Evolutionary conservation across 352 stramenopile genomes (phyloP), one percentile per base, ranked within the genome.

Genomic region (Globisporangium takayamanum): DNA sequence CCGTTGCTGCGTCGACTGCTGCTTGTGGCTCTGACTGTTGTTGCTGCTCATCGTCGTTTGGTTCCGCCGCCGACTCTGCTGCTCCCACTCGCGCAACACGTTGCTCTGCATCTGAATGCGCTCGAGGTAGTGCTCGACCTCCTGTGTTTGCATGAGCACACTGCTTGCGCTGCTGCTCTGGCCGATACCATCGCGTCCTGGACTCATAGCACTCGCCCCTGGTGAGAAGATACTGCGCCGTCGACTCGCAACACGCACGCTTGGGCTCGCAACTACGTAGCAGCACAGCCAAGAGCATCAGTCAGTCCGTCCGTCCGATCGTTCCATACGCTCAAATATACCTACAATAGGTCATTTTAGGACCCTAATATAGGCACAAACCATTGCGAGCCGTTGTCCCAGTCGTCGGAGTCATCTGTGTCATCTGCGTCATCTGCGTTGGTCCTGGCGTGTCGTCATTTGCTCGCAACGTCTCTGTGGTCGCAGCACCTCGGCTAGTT

Each of bases 61-160:
- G 25, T 16, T 26, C 14, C 53, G 22, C 37, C 60, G 53, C 6
- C 64, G 55, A 59, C 37, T 63, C 28, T 67, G 62, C 28, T 67
- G 62, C 62, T 85, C 76, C 76, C 76, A 85, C 47, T 74, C 68
- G 57, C 60, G 73, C 55, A 85, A 54, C 1, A 64, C 71, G 26
- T 81, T 66, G n/a, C 73, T 64, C 50, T 85, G 76, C 48, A 71
- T 70, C 2, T 70, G 70, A 50, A 85, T 83, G 0, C 76, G 66
- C 45, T 77, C 72, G 55, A 81, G 52, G 57, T 81, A 83, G 30
- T 56, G 71, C 55, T 83, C 70, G 44, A 85, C 66, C 25, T 85
- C 76, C 53, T 84, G 75, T 22, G 73, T 85, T 2, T 59, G 60
- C 64, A 85, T 78, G 7, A 83, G 54, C 26, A 25, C 50, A 28